Percentiles rank a stretch among this genome's conserved stretches.
phyloP scores from a whole-genome alignment of 306 rosid species.

The Clitoria ternatea region DNA sequence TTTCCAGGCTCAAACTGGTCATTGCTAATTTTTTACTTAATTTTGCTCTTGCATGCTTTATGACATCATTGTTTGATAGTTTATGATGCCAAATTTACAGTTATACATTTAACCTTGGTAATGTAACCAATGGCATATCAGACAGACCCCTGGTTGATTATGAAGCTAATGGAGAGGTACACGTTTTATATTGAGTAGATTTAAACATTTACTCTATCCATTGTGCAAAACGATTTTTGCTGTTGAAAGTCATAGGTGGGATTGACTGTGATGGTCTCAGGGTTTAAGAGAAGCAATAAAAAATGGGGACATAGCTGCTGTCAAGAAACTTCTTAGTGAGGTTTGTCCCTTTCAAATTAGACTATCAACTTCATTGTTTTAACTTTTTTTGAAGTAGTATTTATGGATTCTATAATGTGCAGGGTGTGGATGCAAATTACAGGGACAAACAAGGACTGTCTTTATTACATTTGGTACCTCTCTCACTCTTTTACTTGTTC shows the following conservation, averaged over 20 bases:
- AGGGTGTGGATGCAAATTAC: constrained; percentile 98
- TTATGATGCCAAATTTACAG: constrained; percentile 36
- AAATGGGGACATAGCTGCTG: constrained; percentile 76
- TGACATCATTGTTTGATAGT: constrained; percentile 23
- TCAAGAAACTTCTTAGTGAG: constrained; percentile 84
- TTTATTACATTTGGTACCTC: constrained; percentile 81
- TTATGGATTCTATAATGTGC: constrained; percentile 41
- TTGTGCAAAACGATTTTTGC: constrained; percentile 6
- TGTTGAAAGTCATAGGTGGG: constrained; percentile 19
- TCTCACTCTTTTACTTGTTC: constrained; percentile 16
- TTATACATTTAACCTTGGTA: constrained; percentile 59
- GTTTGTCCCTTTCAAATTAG: constrained; percentile 30
- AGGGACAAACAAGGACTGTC: constrained; percentile 87
- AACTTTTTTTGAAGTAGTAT: constrained; percentile 3
- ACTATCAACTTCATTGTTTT: neutral
- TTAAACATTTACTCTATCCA: constrained; percentile 16
- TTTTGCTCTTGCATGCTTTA: constrained; percentile 8
- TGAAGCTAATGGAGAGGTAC: constrained; percentile 89
- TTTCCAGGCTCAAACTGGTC: neutral
- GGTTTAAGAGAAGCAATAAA: constrained; percentile 97
- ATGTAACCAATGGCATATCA: constrained; percentile 33
- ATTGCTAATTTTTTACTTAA: constrained; percentile 2
- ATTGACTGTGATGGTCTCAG: constrained; percentile 39
- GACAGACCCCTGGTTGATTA: constrained; percentile 49
- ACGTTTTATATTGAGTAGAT: constrained; percentile 7